Base-by-base conservation (phyloP, 2,329 filamentous ascomycete genomes). In the Epichloe festucae region DNA sequence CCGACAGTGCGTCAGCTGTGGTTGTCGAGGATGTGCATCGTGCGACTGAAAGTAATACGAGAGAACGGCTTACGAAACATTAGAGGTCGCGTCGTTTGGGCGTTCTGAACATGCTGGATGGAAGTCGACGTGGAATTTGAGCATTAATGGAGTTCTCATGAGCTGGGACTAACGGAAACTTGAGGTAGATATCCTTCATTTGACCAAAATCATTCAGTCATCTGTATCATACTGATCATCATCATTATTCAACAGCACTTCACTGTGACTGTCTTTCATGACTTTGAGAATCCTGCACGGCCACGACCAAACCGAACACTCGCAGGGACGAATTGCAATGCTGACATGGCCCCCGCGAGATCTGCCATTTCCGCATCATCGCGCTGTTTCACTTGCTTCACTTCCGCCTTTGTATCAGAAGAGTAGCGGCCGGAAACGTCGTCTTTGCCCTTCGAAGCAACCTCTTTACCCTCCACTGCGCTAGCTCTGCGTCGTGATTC, bases 1-100 rank as follows among this genome's bases (percentile, higher is more conserved):
- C 39, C 84, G 97, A 35, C 85, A 97, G 68, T 98, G 93, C 64
- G 89, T 97, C 49, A 95, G 81, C 69, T 98, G 93, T 68, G 93
- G 93, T 8, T 98, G 93, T 67, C 77, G 87, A 63, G 91, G 91
- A 1, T 97, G 91, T 67, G 80, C 87, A 15, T 95, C 89, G 46
- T 86, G 81, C 63, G 90, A 95, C 66, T 95, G 65, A 67, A 55
- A 10, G 15, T 12, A 46, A n/a, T 35, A 46, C 11, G 38, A 51
- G 42, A 31, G 7, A 7, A 21, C 1, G 11, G 7, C 21, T 42
- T 34, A 17, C 31, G 27, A 35, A 21, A 17, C 10, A 23, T 40
- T 50, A 46, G 43, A 17, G 11, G 40, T 17, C 35, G 36, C 27
- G 55, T 49, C 54, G 56, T 57, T 56, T 53, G 51, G 54, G 48